Percentiles rank a stretch among this genome's conserved stretches.
Conservation (phyloP, 352 stramenopile species). For the Globisporangium splendens region DNA sequence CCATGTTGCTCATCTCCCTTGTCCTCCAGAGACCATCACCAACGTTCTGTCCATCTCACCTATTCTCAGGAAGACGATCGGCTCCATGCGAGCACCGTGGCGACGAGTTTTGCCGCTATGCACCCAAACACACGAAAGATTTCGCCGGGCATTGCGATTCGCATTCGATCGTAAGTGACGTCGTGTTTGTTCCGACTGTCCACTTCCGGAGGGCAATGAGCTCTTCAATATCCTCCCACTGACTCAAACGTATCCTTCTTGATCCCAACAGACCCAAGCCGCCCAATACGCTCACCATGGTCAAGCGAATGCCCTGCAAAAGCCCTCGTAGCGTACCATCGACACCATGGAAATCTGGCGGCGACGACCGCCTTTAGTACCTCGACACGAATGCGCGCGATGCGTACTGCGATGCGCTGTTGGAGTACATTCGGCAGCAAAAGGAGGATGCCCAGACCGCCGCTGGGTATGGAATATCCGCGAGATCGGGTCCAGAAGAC, state of each 20-base stretch:
- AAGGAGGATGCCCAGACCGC: slow-evolving; percentile 28
- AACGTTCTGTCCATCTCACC: too few species aligned
- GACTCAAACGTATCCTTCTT: background rate
- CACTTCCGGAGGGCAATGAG: background rate
- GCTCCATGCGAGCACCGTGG: slow-evolving; percentile 54
- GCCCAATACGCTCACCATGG: slow-evolving; percentile 49
- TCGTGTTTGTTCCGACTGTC: slow-evolving; percentile 8
- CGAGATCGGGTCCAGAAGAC: background rate
- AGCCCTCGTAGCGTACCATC: slow-evolving; percentile 4
- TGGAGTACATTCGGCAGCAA: slow-evolving; percentile 73
- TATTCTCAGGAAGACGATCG: slow-evolving; percentile 49
- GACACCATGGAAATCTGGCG: slow-evolving; percentile 29
- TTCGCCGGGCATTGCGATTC: slow-evolving; percentile 48
- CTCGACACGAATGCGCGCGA: slow-evolving; percentile 51
- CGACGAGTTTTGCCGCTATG: slow-evolving; percentile 80
- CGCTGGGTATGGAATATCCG: background rate
- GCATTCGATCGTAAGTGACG: slow-evolving; percentile 51
- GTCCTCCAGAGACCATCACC: too few species aligned
- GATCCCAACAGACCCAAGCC: slow-evolving; percentile 40
- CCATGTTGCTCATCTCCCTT: too few species aligned
- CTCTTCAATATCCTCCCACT: slow-evolving; percentile 2
- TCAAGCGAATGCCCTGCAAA: slow-evolving; percentile 23
- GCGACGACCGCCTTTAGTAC: slow-evolving; percentile 30
- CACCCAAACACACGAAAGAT: slow-evolving; percentile 74
- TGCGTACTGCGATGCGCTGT: slow-evolving; percentile 60